A percentile compares a stretch with the other conserved stretches of the same genome.
Evolutionary conservation across 2,329 filamentous ascomycete species (phyloP).

Genomic region (Didymosphaeria variabile): DNA sequence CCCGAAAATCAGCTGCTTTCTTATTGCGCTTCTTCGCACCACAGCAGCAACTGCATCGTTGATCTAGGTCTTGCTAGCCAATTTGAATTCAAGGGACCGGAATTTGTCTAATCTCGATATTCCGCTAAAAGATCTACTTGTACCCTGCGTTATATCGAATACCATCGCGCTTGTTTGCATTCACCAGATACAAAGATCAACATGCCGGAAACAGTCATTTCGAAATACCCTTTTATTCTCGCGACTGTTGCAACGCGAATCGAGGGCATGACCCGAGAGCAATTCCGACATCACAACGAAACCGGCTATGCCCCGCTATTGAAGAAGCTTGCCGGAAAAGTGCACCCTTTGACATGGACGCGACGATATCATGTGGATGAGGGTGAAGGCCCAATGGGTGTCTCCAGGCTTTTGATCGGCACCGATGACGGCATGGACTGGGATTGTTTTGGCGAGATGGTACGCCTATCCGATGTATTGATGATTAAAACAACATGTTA

Average conservation of each 20-base stretch:
- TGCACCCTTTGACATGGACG: conserved; percentile 30
- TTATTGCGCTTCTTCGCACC: conserved; percentile 2
- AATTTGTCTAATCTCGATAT: background rate
- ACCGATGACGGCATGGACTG: conserved; percentile 26
- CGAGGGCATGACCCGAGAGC: conserved; percentile 22
- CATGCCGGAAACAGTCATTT: conserved; percentile 23
- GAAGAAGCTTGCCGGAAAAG: conserved; percentile 23
- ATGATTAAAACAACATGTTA: background rate
- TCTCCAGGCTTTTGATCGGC: conserved; percentile 23
- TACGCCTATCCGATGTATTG: background rate
- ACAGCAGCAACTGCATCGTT: background rate
- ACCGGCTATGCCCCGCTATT: conserved; percentile 22
- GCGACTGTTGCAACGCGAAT: conserved; percentile 26
- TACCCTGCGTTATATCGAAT: background rate
- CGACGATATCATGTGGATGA: conserved; percentile 28
- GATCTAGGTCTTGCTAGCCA: background rate
- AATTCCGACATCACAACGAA: conserved; percentile 29
- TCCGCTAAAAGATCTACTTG: background rate
- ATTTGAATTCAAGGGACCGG: background rate
- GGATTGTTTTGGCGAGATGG: conserved; percentile 31
- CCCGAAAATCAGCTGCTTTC: background rate
- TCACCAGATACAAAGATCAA: background rate
- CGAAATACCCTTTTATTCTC: conserved; percentile 26
- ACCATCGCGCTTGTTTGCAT: background rate
- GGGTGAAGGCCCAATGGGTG: conserved; percentile 21